These are phyloP conservation scores for Raphanus raphanistrum DNA, from an alignment of 345 rosid genomes.

Conservation along the genomic window DNA sequence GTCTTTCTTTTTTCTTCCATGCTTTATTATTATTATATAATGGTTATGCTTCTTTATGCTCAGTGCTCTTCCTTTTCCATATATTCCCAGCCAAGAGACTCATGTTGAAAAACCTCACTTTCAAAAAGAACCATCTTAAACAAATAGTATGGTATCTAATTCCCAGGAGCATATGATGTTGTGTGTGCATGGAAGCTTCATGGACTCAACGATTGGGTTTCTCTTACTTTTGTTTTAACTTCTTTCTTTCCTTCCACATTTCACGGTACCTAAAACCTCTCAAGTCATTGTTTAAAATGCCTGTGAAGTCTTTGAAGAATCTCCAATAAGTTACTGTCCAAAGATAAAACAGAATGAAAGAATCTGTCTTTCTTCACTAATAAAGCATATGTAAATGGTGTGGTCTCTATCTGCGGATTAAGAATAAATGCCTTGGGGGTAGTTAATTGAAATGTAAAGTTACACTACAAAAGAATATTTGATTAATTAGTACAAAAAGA, in stretches of 20 bases:
- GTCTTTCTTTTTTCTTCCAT: slow-evolving; percentile 15
- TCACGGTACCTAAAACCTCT: slow-evolving; percentile 30
- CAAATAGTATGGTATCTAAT: slow-evolving; percentile 41
- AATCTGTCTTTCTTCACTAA: slow-evolving; percentile 36
- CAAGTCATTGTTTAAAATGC: slow-evolving; percentile 37
- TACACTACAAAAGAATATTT: neutral
- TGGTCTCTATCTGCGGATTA: slow-evolving; percentile 35
- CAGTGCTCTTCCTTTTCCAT: slow-evolving; percentile 35
- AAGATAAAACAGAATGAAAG: slow-evolving; percentile 34
- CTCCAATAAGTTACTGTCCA: slow-evolving; percentile 27
- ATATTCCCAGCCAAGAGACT: slow-evolving; percentile 33
- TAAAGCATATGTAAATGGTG: slow-evolving; percentile 37
- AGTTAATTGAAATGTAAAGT: slow-evolving; percentile 24
- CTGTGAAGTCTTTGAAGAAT: slow-evolving; percentile 23
- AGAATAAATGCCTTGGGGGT: slow-evolving; percentile 38
- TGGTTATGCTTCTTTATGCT: slow-evolving; percentile 16
- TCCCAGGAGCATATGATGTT: slow-evolving; percentile 34
- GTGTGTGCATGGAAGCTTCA: slow-evolving; percentile 29
- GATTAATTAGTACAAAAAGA: slow-evolving; percentile 28
- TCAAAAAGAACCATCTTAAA: slow-evolving; percentile 32
- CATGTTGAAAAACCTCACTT: slow-evolving; percentile 26
- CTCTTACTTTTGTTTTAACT: slow-evolving; percentile 26
- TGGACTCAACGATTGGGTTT: slow-evolving; percentile 18
- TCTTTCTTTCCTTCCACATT: slow-evolving; percentile 29
- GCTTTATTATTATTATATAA: slow-evolving; percentile 26